Conservation (phyloP, 2,329 filamentous ascomycete genomes). For the Neofusicoccum kwambonambiense region DNA sequence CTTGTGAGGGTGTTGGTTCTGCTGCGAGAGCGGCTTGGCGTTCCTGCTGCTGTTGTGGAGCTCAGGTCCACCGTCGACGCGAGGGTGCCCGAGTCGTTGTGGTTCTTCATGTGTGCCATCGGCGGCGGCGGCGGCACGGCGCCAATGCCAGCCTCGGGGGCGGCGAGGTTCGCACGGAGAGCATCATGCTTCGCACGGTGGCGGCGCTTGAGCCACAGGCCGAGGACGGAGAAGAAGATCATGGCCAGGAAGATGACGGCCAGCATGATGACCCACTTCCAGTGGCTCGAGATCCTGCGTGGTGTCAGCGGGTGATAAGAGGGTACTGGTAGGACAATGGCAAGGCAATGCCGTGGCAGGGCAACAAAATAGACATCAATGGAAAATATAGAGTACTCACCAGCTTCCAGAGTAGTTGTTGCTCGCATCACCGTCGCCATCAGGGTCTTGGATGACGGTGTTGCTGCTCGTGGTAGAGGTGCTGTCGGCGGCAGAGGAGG, state of each 20-base stretch:
- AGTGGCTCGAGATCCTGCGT: conserved; percentile 66
- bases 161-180: conserved; percentile 27
- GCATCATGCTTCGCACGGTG: conserved; percentile 68
- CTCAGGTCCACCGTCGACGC: conserved; percentile 3
- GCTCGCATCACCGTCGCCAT: conserved; percentile 26
- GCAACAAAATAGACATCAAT: too few relatives aligned
- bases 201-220: conserved; percentile 69
- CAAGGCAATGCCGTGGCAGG: too few relatives aligned
- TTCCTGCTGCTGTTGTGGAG: background rate
- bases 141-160: background rate
- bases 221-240: conserved; percentile 53
- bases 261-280: conserved; percentile 79
- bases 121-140: conserved; percentile 13
- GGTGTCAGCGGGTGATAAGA: background rate
- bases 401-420: conserved; percentile 23
- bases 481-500: background rate
- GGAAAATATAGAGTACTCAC: conserved; percentile 14
- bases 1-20: conserved; percentile 20
- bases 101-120: background rate
- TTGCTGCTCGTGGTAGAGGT: conserved; percentile 23
- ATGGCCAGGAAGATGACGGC: conserved; percentile 72
- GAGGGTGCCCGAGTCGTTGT: background rate
- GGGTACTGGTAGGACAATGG: too few relatives aligned
- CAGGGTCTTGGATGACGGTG: conserved; percentile 24
- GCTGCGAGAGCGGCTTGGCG: conserved; percentile 9